phyloP scores from a whole-genome alignment of 2,329 filamentous ascomycete genomes.

The Pseudofabraea citricarpa region DNA sequence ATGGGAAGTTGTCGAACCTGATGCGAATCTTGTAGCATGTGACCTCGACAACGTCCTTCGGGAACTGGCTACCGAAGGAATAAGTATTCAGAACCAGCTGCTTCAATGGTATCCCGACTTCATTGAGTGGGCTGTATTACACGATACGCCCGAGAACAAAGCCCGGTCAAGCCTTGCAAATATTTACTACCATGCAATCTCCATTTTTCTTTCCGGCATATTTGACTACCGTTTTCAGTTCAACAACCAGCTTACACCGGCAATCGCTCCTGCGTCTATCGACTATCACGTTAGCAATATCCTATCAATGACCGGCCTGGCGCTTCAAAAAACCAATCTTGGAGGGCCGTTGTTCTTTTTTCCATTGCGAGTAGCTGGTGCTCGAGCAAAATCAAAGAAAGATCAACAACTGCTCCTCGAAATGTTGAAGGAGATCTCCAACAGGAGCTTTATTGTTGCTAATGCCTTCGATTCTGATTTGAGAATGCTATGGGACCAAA shows the following conservation, averaged over 20 bases:
- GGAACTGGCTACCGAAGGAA: slow-evolving; percentile 8
- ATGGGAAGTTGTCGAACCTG: not conserved
- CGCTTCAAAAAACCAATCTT: slow-evolving; percentile 11
- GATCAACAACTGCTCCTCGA: slow-evolving; percentile 6
- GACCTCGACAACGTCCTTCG: not conserved
- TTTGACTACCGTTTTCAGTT: slow-evolving; percentile 17
- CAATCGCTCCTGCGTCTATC: slow-evolving; percentile 2
- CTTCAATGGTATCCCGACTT: slow-evolving; percentile 9
- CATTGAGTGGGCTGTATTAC: not conserved
- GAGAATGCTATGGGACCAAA: slow-evolving; percentile 11
- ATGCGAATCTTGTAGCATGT: not conserved
- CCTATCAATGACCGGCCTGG: slow-evolving; percentile 6
- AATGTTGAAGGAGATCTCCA: slow-evolving; percentile 13
- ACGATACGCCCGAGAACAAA: not conserved
- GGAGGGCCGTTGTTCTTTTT: slow-evolving; percentile 17
- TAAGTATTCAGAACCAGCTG: slow-evolving; percentile 6
- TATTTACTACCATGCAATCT: slow-evolving; percentile 15
- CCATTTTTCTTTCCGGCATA: slow-evolving; percentile 18
- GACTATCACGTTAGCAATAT: slow-evolving; percentile 12
- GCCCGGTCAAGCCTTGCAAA: slow-evolving; percentile 5
- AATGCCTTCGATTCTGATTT: slow-evolving; percentile 15
- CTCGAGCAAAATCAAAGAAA: slow-evolving; percentile 7
- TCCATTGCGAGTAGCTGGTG: slow-evolving; percentile 17
- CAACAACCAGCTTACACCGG: slow-evolving; percentile 4
- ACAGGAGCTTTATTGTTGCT: slow-evolving; percentile 16